Conservation (phyloP, 192 early-diverging fungal genomes). For the Chytriomyces hyalinus region DNA sequence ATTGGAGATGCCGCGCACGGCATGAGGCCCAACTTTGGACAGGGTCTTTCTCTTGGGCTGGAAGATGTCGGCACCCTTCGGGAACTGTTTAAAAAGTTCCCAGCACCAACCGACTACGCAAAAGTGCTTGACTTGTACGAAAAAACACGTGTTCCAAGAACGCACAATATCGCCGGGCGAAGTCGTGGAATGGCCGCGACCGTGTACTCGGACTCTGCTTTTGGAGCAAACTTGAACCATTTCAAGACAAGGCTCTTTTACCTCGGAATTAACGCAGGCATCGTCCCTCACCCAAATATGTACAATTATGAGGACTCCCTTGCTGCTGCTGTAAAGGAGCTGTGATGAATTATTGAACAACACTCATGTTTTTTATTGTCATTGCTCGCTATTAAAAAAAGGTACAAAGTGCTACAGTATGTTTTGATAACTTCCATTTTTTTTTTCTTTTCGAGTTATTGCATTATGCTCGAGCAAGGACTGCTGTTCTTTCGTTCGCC, state of each 20-base stretch:
- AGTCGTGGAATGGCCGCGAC: slow-evolving; percentile 6
- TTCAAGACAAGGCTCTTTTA: background rate
- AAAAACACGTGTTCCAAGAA: background rate
- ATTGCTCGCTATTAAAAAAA: too few relatives aligned
- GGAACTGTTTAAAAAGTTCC: slow-evolving; percentile 12
- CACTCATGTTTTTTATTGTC: too few relatives aligned
- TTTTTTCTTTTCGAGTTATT: background rate
- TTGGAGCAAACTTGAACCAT: background rate
- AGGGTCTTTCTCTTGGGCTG: slow-evolving; percentile 25
- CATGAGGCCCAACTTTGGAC: slow-evolving; percentile 40
- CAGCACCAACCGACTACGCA: background rate
- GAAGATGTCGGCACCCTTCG: slow-evolving; percentile 39
- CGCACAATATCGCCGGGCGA: background rate
- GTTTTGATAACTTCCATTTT: too few relatives aligned
- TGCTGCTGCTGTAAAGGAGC: too few relatives aligned
- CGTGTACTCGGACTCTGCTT: background rate
- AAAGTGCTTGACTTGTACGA: slow-evolving; percentile 19
- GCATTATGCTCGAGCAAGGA: background rate
- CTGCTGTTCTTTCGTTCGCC: slow-evolving; percentile 35
- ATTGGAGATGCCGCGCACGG: slow-evolving; percentile 39
- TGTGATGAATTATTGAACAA: too few relatives aligned
- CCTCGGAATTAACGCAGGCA: background rate
- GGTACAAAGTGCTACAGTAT: too few relatives aligned
- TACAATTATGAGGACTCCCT: too few relatives aligned
- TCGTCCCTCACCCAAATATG: too few relatives aligned